Evolutionary conservation across 1,284 basidiomycete species (phyloP), one percentile per base, ranked within the genome.

Genomic region (Microstroma glucosiphilum): DNA sequence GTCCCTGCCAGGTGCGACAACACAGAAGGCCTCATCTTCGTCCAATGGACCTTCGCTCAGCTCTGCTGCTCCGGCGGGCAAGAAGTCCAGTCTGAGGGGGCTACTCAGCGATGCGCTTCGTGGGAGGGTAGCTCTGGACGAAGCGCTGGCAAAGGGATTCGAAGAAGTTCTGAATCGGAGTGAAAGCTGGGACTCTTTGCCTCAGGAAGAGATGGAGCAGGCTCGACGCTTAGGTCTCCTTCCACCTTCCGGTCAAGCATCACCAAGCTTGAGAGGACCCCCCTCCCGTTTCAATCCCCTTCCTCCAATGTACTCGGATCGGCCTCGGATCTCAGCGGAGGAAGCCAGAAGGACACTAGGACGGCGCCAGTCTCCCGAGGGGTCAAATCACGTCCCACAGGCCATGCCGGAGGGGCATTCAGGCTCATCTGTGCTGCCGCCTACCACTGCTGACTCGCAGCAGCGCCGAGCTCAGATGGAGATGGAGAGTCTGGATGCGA

Each of bases 1-100:
- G 49, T 65, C 63, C 53, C 63, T 76, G 26, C 76, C 73, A 17
- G 56, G 68, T 0, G 43, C 59, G 21, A 65, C 57, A 30, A 43
- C 60, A 46, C 41, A 57, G 40, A 13, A 59, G 17, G 43, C 25
- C 13, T 3, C 21, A 15, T 15, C 19, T 2, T 19, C 51, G 15
- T 23, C 51, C 2, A 48, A 48, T 12, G 46, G 46, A 4, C 30
- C 30, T 37, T 9, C 30, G 9, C 30, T 37, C 30, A 37, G 9
- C 9, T 17, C 43, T 4, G 17, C 43, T 12, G 43, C 43, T 48
- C 17, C 43, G 43, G 21, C 43, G 43, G 15, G 21, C n/a, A 26
- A 26, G 6, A 25, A 23, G 13, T 19, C 21, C 3, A 48, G 43
- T 21, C 51, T 54, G 21, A 19, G 51, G 12, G n/a, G 41, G 11